Conservation (phyloP, 2,329 filamentous ascomycete genomes). For the Didymella glomerata region DNA sequence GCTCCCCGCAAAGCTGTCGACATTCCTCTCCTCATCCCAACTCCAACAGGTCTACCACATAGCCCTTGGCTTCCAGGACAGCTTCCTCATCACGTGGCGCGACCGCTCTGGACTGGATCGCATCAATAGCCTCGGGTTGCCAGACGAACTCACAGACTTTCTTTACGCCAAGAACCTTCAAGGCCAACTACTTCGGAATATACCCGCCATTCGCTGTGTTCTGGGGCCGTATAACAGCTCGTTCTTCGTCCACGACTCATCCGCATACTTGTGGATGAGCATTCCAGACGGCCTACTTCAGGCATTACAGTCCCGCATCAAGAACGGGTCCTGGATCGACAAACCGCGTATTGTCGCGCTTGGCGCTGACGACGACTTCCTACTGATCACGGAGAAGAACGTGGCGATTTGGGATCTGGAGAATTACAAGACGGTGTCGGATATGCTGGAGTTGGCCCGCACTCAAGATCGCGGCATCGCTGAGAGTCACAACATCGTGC, state of each 20-base stretch:
- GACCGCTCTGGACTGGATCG: conserved; percentile 36
- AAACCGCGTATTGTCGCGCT: conserved; percentile 45
- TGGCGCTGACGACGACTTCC: conserved; percentile 40
- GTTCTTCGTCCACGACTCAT: conserved; percentile 43
- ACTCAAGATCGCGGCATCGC: conserved; percentile 29
- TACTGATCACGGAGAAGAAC: conserved; percentile 43
- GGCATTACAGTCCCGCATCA: conserved; percentile 40
- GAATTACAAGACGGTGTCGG: conserved; percentile 32
- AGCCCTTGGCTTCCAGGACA: conserved; percentile 44
- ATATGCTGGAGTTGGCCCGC: conserved; percentile 33
- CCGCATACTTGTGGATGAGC: conserved; percentile 45
- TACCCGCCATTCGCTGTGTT: conserved; percentile 40
- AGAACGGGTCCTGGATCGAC: conserved; percentile 42
- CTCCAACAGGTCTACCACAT: conserved; percentile 42
- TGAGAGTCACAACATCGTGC: conserved; percentile 30
- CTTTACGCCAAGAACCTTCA: conserved; percentile 31
- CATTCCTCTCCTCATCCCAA: conserved; percentile 36
- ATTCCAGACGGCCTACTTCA: conserved; percentile 36
- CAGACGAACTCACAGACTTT: conserved; percentile 38
- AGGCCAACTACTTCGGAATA: conserved; percentile 26
- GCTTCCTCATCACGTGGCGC: conserved; percentile 48
- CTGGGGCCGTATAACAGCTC: conserved; percentile 47
- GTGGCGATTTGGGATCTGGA: conserved; percentile 42
- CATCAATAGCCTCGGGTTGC: conserved; percentile 39
- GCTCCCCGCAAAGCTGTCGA: conserved; percentile 39